Evolutionary conservation across 2,329 filamentous ascomycete species (phyloP).

Genomic region (Alternaria brassicicola): DNA sequence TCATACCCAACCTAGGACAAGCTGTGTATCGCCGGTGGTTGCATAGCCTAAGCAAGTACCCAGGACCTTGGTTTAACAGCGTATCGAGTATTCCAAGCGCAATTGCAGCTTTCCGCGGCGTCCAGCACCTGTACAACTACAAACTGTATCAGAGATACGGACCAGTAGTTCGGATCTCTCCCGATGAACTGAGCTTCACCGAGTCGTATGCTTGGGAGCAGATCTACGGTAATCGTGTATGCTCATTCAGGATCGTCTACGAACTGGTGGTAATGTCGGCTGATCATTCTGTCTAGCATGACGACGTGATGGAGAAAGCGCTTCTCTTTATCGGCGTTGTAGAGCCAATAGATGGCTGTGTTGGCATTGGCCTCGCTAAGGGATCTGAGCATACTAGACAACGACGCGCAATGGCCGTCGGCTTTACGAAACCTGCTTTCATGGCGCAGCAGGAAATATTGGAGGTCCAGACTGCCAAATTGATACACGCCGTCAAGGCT

Average conservation of each 20-base stretch:
- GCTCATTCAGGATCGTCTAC: neutral
- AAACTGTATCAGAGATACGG: neutral
- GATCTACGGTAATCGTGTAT: neutral
- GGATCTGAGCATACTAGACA: neutral
- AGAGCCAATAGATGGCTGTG: neutral
- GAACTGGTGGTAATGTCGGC: neutral
- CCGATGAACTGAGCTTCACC: neutral
- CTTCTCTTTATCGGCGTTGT: neutral
- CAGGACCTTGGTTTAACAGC: neutral
- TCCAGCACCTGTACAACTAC: constrained; percentile 2
- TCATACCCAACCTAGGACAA: neutral
- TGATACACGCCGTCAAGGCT: neutral
- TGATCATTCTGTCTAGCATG: neutral
- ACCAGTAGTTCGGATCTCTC: neutral
- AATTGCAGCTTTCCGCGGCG: neutral
- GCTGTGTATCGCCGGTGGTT: neutral
- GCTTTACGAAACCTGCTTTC: neutral
- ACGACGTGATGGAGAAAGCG: neutral
- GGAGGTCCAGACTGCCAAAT: neutral
- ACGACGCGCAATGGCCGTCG: neutral
- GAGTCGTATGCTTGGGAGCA: neutral
- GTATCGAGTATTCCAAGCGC: neutral
- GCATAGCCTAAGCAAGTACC: neutral
- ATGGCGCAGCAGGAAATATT: neutral
- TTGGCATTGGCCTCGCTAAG: neutral